Base-by-base conservation (phyloP, 2,329 filamentous ascomycete genomes). In the Calonectria hongkongensis region DNA sequence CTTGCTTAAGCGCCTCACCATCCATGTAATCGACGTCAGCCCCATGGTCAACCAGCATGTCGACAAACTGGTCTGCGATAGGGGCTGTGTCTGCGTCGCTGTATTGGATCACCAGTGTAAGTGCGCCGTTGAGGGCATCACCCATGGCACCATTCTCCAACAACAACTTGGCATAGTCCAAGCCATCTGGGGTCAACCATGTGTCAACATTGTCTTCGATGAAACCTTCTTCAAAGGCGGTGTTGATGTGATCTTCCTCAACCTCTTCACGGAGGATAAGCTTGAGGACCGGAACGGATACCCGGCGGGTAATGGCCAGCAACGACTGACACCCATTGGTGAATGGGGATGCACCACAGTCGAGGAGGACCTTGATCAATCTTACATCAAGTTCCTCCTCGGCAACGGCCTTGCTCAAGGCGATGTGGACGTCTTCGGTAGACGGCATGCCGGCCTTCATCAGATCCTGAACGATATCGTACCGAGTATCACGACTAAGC, bases 1-100 rank as follows among this genome's bases (percentile, higher is more conserved):
- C 90, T 63, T 87, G 83, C 66, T 88, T 87, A 8, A 93, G 80
- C 2, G 89, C 87, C 76, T 90, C 84, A 8, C 91, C 91, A 62
- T 87, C 81, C 45, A 88, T 86, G 76, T 87, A 85, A 75, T 91
- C 87, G 70, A 89, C 85, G 54, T 88, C 84, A 0, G 85, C 86
- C 2, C 83, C 85, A 65, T 87, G 81, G 6, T 72, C 75, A 8
- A 84, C 76, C 16, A 86, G 76, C 2, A 85, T 68, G 6, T 84
- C 83, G 6, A 89, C 83, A 76, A 91, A 91, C 0, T 82, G 76
- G 48, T 86, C 83, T 0, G 87, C 86, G 1, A 90, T 73, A 1
- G 82, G 74, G 16, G 83, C 80, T 0, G 83, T 83, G 2, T 86
- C 84, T 2, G 82, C 76, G 0, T 82, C 83, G 18, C 85, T 85